These are phyloP conservation scores for Phaeosphaeria sp. DNA, from an alignment of 2,329 filamentous ascomycete genomes.

Conservation along the genomic window DNA sequence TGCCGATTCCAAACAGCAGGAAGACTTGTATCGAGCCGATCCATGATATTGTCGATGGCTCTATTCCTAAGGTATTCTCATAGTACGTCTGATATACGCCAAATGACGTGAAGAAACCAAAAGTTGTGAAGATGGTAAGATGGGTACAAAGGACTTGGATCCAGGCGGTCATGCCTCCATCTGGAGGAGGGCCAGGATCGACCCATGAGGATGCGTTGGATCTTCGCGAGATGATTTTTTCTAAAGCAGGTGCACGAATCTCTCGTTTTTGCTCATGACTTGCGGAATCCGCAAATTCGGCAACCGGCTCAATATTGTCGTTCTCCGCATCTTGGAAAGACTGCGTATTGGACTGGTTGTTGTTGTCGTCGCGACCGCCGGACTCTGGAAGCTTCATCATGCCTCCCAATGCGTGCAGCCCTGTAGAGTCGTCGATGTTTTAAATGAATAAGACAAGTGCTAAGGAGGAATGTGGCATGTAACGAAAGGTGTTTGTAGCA, in stretches of 20 bases:
- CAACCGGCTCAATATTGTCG: background rate
- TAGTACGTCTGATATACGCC: constrained; percentile 65
- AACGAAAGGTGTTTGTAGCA: background rate
- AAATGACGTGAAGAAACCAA: constrained; percentile 61
- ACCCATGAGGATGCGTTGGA: constrained; percentile 27
- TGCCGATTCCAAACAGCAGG: constrained; percentile 38
- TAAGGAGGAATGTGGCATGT: background rate
- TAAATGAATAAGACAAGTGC: too few species aligned
- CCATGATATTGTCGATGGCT: constrained; percentile 44
- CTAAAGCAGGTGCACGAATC: background rate
- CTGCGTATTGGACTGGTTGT: background rate
- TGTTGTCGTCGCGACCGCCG: background rate
- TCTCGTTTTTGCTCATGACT: background rate
- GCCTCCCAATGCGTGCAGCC: too few species aligned
- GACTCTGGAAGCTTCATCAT: background rate
- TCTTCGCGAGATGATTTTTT: constrained; percentile 7
- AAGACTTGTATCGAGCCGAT: constrained; percentile 43
- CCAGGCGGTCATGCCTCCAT: constrained; percentile 64
- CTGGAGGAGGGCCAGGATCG: constrained; percentile 39
- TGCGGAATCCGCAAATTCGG: background rate
- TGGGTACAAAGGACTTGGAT: constrained; percentile 58
- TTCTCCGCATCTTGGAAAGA: background rate
- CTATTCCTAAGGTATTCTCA: constrained; percentile 44
- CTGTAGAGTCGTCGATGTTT: too few species aligned
- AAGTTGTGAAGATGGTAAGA: constrained; percentile 64